Conservation (phyloP, 2,329 filamentous ascomycete genomes). For the Aspergillus costaricaensis region DNA sequence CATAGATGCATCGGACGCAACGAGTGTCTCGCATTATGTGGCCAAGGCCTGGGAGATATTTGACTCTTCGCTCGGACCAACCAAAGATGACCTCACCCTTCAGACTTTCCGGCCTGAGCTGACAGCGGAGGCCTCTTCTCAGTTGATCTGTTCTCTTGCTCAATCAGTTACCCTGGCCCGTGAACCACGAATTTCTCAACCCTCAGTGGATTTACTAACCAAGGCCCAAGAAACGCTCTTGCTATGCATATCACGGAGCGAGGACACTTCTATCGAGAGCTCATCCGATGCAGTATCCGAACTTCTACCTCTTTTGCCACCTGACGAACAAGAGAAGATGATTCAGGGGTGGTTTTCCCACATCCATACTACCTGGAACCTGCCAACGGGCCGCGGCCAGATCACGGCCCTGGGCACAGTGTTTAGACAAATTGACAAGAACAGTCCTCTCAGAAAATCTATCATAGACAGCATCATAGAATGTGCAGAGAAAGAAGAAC, state of each 20-base stretch:
- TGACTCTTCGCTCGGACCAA: constrained; percentile 33
- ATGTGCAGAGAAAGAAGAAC: constrained; percentile 38
- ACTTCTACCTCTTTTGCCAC: constrained; percentile 41
- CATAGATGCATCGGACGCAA: constrained; percentile 26
- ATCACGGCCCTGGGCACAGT: constrained; percentile 46
- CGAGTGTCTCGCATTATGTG: constrained; percentile 32
- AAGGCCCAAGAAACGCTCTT: constrained; percentile 38
- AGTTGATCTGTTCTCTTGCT: constrained; percentile 42
- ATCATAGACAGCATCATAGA: constrained; percentile 38
- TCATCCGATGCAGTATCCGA: constrained; percentile 44
- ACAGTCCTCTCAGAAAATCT: constrained; percentile 25
- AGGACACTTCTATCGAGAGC: constrained; percentile 43
- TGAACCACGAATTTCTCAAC: constrained; percentile 14
- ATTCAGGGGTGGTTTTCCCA: constrained; percentile 44
- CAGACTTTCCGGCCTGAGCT: constrained; percentile 44
- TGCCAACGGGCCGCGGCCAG: constrained; percentile 46
- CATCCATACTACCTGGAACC: constrained; percentile 38
- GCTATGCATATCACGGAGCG: constrained; percentile 42
- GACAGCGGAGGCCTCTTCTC: constrained; percentile 45
- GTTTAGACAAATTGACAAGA: constrained; percentile 35
- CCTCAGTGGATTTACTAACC: constrained; percentile 28
- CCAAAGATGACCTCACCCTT: constrained; percentile 43
- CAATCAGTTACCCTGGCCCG: constrained; percentile 22
- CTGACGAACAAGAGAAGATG: constrained; percentile 34
- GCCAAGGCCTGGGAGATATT: constrained; percentile 43